A percentile compares a stretch with the other conserved stretches of the same genome.
Conservation (phyloP, 2,329 filamentous ascomycete species). For the Zopfia rhizophila region DNA sequence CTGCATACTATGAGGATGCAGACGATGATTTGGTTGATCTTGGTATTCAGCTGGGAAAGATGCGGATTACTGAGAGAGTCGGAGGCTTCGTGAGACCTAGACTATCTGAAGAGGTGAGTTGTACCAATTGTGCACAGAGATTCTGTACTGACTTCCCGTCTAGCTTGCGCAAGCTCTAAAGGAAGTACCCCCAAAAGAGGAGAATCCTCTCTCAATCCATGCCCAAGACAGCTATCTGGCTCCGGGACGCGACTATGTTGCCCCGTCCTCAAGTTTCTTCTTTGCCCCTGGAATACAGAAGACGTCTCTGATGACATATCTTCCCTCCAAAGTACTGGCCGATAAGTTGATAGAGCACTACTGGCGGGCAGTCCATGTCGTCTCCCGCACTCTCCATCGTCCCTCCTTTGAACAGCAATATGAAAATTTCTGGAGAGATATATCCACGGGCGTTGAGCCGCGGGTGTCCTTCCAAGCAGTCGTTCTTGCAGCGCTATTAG, state of each 20-base stretch:
- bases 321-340: conserved; percentile 68
- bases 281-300: conserved; percentile 64
- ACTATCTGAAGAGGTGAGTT: conserved; percentile 73
- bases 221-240: conserved; percentile 63
- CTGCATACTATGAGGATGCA: conserved; percentile 72
- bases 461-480: conserved; percentile 72
- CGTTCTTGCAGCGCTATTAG: conserved; percentile 75
- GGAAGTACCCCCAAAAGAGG: conserved; percentile 32
- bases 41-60: conserved; percentile 75
- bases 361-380: conserved; percentile 73
- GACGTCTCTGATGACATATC: conserved; percentile 64
- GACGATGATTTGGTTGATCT: conserved; percentile 78
- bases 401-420: conserved; percentile 75
- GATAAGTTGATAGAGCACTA: conserved; percentile 74
- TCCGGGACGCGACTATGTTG: conserved; percentile 73
- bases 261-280: conserved; percentile 74
- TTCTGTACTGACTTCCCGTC: background rate
- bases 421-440: conserved; percentile 71
- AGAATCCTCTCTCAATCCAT: conserved; percentile 23
- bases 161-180: conserved; percentile 46
- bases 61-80: conserved; percentile 78
- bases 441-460: conserved; percentile 69
- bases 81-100: conserved; percentile 77
- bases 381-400: conserved; percentile 74
- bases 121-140: background rate